These are phyloP conservation scores for Metschnikowia aberdeeniae DNA, from an alignment of 805 yeast genomes.

Conservation along the genomic window DNA sequence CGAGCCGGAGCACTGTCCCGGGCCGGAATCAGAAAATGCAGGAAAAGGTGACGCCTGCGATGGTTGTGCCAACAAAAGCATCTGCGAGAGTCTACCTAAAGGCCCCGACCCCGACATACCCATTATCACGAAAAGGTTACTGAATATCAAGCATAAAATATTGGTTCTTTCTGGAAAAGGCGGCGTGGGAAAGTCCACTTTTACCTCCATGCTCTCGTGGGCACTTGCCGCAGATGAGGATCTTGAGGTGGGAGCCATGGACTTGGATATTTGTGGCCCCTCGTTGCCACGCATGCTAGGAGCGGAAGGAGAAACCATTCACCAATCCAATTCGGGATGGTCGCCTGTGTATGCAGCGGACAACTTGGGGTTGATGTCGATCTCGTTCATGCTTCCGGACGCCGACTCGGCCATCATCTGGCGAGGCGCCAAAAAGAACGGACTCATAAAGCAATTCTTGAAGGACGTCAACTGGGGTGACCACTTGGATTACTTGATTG, in stretches of 20 bases:
- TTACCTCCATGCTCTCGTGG: conserved; percentile 95
- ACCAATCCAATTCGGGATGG: conserved; percentile 91
- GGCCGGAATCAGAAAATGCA: conserved; percentile 91
- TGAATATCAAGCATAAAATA: conserved; percentile 70
- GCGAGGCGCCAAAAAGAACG: conserved; percentile 96
- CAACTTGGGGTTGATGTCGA: conserved; percentile 91
- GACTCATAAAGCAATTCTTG: conserved; percentile 86
- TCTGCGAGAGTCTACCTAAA: conserved; percentile 82
- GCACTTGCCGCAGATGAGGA: conserved; percentile 79
- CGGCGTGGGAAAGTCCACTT: conserved; percentile 97
- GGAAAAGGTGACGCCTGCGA: conserved; percentile 92
- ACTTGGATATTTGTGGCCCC: conserved; percentile 96
- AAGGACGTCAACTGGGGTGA: conserved; percentile 96
- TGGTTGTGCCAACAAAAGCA: conserved; percentile 91
- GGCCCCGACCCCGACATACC: conserved; percentile 96
- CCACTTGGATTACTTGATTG: conserved; percentile 70
- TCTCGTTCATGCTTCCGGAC: conserved; percentile 91
- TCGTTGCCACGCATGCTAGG: conserved; percentile 94
- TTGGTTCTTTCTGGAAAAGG: conserved; percentile 80
- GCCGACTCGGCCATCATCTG: conserved; percentile 92
- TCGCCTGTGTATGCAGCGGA: conserved; percentile 95
- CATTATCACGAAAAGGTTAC: conserved; percentile 61
- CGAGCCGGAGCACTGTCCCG: conserved; percentile 98
- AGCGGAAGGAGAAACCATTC: conserved; percentile 79
- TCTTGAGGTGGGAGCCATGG: conserved; percentile 93